Evolutionary conservation across 2,329 filamentous ascomycete species (phyloP).

Genomic region (Neonectria punicea): DNA sequence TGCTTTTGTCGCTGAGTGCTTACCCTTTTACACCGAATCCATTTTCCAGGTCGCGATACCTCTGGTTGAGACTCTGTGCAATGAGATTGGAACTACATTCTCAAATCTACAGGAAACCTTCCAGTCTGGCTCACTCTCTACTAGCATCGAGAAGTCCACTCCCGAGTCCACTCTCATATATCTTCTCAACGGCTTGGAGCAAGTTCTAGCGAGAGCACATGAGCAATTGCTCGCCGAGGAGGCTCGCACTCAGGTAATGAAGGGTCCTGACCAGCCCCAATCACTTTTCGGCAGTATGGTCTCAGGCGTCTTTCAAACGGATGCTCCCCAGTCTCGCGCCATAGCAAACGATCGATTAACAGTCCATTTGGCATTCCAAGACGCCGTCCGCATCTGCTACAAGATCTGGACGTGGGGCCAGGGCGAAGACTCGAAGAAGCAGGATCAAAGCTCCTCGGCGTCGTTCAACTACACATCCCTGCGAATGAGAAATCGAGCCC

Average conservation of each 20-base stretch:
- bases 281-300: slow-evolving; percentile 96
- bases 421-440: slow-evolving; percentile 64
- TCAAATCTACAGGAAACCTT: slow-evolving; percentile 75
- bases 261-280: slow-evolving; percentile 84
- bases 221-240: slow-evolving; percentile 84
- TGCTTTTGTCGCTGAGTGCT: slow-evolving; percentile 80
- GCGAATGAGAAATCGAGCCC: slow-evolving; percentile 88
- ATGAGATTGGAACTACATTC: slow-evolving; percentile 79
- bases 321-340: slow-evolving; percentile 78
- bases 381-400: slow-evolving; percentile 92
- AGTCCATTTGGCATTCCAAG: slow-evolving; percentile 95
- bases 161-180: slow-evolving; percentile 82
- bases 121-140: slow-evolving; percentile 43
- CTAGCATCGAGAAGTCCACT: slow-evolving; percentile 39
- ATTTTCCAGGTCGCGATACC: slow-evolving; percentile 93
- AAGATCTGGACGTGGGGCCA: slow-evolving; percentile 95
- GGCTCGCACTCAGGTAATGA: slow-evolving; percentile 72
- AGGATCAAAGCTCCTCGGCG: slow-evolving; percentile 76
- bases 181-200: slow-evolving; percentile 93
- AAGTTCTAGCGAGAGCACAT: slow-evolving; percentile 87
- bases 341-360: slow-evolving; percentile 95
- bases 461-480: slow-evolving; percentile 93
- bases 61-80: slow-evolving; percentile 88
- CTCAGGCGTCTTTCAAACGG: slow-evolving; percentile 86
- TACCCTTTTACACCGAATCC: slow-evolving; percentile 84